Evolutionary conservation across 495 filamentous ascomycete genomes (phyloP), one percentile per base, ranked within the genome.

Genomic region (Delitschia confertaspora): DNA sequence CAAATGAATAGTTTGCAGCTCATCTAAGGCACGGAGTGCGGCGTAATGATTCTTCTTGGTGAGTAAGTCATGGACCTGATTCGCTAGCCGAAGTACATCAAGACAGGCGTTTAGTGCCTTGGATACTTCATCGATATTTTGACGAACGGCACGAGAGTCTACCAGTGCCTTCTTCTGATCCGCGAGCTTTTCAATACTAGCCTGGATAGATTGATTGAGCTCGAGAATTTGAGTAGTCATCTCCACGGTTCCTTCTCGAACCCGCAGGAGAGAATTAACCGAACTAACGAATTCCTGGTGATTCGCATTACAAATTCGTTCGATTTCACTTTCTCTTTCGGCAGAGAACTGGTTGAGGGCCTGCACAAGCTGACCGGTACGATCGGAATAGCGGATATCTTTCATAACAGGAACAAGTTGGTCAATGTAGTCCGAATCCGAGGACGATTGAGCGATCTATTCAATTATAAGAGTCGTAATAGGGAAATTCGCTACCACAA

Each of bases 271-370:
- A 53, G 93, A 85, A 56, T 89, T 91, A 51, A 96, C 85, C 5
- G 89, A 95, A 17, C 69, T 76, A 23, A 96, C 80, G 57, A 99
- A 99, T 45, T 95, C 91, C 57, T 96, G 89, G 59, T 95, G 91
- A 55, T 95, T 95, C 23, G 79, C 85, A 57, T 89, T 83, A 60
- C 91, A 95, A 49, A 99, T 91, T 9, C 77, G 75, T 65, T 99
- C 93, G 44, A 99, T 96, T 53, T 96, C 87, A 2, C 72, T 61
- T 59, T 99, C 93, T 39, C 88, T 81, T 36, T 93, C 82, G 41
- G 78, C 75, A 21, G 88, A 82, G 63, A 94, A 88, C 35, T 78
- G 75, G 10, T 78, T 74, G 24, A 99, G 67, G 39, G 79, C 78
- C 45, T 87, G 82, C 37, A 87, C 69, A 32, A 99, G 80, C 38